Base-by-base conservation (phyloP, 345 rosid species). In the Salix arbutifolia region DNA sequence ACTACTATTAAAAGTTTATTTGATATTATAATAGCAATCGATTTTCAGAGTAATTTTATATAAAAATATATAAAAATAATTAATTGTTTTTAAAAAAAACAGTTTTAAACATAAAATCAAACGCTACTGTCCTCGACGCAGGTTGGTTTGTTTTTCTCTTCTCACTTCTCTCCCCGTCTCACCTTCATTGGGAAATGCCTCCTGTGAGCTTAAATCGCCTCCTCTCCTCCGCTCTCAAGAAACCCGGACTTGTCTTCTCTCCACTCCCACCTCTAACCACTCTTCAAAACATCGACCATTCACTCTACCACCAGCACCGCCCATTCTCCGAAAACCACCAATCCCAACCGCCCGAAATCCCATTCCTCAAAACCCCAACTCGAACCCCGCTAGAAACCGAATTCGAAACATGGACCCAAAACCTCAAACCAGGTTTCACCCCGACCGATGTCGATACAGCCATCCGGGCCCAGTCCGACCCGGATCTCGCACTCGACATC, bases 401-500 rank as follows among this genome's bases (percentile, higher is more conserved):
- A 70, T 93, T 96, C 83, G 97, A 96, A 78, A 80, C 91, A 17
- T 96, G 98, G 98, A 86, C 86, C 76, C 88, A 89, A 30, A 88
- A 80, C 70, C 97, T 96, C 23, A 89, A 87, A 83, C 97, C 94
- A 35, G 98, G 97, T 2, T 93, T 96, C 90, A 88, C 89, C 35
- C 78, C 90, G 0, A 66, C 87, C 10, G 95, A 93, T 37, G 98
- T 96, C 14, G 91, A 83, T 12, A 53, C 76, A 5, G 97, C 98
- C 48, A 70, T 96, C 67, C 89, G 84, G 13, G 90, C 95, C 28
- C 98, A 91, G 82, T 79, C 88, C 8, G 97, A 96, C 78, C 90
- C 99, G 17, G 94, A 96, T 84, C 92, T 96, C 52, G 96, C 96
- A 6, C 83, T 87, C 76, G 96, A 92, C 81, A 91, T 96, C 66